A percentile compares a stretch with the other conserved stretches of the same genome.
Conservation (phyloP, 202 grass and related monocot genomes). For the Elaeis oleifera region DNA sequence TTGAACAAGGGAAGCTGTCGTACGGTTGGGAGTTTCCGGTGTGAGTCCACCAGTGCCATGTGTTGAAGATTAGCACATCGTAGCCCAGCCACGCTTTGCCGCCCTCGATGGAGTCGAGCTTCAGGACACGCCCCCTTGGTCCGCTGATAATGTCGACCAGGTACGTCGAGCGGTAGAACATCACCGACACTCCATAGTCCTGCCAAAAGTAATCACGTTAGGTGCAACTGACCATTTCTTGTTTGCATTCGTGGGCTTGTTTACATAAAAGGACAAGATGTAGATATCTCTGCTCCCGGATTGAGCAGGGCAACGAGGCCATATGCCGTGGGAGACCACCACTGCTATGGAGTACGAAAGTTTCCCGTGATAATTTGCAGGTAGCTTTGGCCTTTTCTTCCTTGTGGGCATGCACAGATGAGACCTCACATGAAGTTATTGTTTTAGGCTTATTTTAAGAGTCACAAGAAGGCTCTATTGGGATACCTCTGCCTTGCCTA, state of each 20-base stretch:
- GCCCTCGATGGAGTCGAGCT: conserved; percentile 61
- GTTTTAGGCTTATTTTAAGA: too few species aligned
- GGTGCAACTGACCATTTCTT: not conserved
- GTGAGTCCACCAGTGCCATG: conserved; percentile 99
- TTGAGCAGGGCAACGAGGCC: too few species aligned
- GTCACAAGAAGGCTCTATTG: too few species aligned
- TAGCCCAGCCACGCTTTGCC: conserved; percentile 60
- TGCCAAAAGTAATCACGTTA: conserved; percentile 10
- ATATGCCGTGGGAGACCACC: too few species aligned
- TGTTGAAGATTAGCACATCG: conserved; percentile 80
- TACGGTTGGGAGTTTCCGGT: conserved; percentile 77
- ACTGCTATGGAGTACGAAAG: too few species aligned
- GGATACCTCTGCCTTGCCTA: too few species aligned
- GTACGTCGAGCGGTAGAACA: conserved; percentile 73
- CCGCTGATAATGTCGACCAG: conserved; percentile 75
- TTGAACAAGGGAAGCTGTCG: not conserved
- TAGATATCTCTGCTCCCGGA: too few species aligned
- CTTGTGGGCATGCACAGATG: too few species aligned
- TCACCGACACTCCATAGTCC: conserved; percentile 67
- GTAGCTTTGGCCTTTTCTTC: too few species aligned
- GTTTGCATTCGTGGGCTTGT: not conserved
- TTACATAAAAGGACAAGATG: too few species aligned
- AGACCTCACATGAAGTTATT: too few species aligned
- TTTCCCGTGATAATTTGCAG: too few species aligned
- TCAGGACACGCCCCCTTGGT: conserved; percentile 59